Evolutionary conservation across 2,329 filamentous ascomycete genomes (phyloP), one percentile per base, ranked within the genome.

Genomic region (Tolypocladium amazonense): DNA sequence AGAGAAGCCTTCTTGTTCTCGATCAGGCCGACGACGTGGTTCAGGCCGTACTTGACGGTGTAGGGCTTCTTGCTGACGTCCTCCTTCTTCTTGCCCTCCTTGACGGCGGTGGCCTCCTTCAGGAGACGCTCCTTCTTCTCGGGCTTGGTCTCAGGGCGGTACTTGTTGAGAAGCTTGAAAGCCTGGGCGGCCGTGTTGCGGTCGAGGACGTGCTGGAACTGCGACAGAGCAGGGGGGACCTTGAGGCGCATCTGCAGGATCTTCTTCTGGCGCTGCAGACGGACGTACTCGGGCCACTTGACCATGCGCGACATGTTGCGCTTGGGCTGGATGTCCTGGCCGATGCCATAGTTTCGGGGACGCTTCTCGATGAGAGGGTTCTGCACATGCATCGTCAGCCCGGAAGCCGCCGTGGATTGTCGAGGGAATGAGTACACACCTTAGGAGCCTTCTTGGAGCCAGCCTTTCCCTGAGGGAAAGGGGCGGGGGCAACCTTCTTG

Each of bases 61-160:
- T 97, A 99, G 74, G 94, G 94, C 90, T 99, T 99, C 91, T 97
- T 97, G 89, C 86, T 90, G 77, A 96, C 93, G 73, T 96, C 92
- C 86, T 99, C 95, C 90, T 97, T 97, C 90, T 97, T 99, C 90
- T 97, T 97, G 79, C 95, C 94, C 80, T 97, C 92, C 77, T 92
- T 88, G 77, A 99, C 87, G 73, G 94, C 95, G 72, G 92, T 96
- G 67, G 95, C 94, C 87, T 99, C 94, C 86, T 96, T 92, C 78
- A 90, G 87, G 68, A 99, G 85, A 81, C 94, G 92, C 85, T 99
- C 95, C 88, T 97, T 99, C 91, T 99, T 99, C 88, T 97, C 93
- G 72, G 84, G 82, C 88, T 97, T 97, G 79, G 90, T 95, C 87
- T 99, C 94, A 69, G 94, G 94, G 73, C 93, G 92, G 89, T 99